Conservation (phyloP, 768 basidiomycete genomes). For the Arthromyces matolae region DNA sequence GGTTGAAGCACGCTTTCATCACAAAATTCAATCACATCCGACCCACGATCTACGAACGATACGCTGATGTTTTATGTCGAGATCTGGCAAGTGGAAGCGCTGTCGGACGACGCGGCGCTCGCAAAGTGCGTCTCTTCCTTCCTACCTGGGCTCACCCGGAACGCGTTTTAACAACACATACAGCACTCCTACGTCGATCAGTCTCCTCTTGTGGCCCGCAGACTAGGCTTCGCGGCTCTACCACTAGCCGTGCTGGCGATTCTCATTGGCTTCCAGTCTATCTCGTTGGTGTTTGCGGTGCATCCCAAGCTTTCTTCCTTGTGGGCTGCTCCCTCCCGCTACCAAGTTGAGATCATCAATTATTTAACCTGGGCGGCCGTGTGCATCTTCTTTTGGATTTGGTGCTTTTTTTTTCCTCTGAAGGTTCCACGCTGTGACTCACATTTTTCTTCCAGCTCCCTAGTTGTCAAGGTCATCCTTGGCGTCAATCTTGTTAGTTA, state of each 20-base stretch:
- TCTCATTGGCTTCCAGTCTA: slow-evolving; percentile 71
- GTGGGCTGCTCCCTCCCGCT: slow-evolving; percentile 43
- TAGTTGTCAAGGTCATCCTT: slow-evolving; percentile 89
- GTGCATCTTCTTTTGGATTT: slow-evolving; percentile 75
- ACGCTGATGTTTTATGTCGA: slow-evolving; percentile 91
- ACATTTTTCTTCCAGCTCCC: slow-evolving; percentile 45
- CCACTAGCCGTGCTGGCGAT: slow-evolving; percentile 84
- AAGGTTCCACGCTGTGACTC: not conserved
- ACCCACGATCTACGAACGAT: slow-evolving; percentile 91
- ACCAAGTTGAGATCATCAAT: slow-evolving; percentile 47
- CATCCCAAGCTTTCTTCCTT: slow-evolving; percentile 38
- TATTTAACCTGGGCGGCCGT: slow-evolving; percentile 64
- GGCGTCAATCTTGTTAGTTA: slow-evolving; percentile 86
- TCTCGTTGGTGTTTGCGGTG: slow-evolving; percentile 56
- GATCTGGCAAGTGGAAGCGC: slow-evolving; percentile 83
- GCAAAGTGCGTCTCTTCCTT: slow-evolving; percentile 61
- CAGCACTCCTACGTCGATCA: slow-evolving; percentile 93
- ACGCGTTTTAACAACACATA: slow-evolving; percentile 2
- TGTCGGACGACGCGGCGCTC: slow-evolving; percentile 59
- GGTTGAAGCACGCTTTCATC: slow-evolving; percentile 99
- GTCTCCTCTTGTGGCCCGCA: slow-evolving; percentile 88
- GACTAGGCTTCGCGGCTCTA: slow-evolving; percentile 90
- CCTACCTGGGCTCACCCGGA: not conserved
- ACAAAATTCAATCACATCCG: slow-evolving; percentile 99
- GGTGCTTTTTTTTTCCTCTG: slow-evolving; percentile 43